A percentile compares a stretch with the other conserved stretches of the same genome.
phyloP scores from a whole-genome alignment of 2,329 filamentous ascomycete species.

The Aspergillus sp. region DNA sequence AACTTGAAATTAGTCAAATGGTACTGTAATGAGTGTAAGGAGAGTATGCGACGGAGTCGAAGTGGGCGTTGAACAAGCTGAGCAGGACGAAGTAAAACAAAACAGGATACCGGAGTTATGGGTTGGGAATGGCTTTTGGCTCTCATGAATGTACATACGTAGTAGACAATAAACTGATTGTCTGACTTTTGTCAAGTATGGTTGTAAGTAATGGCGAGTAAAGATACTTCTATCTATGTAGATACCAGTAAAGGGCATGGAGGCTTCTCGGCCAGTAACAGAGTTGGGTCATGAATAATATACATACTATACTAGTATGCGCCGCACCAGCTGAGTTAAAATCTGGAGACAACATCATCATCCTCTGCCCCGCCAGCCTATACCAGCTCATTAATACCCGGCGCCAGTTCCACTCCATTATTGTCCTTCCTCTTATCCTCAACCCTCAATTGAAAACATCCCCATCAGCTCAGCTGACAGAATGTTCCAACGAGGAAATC shows the following conservation, averaged over 20 bases:
- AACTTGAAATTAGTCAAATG: conserved; percentile 65
- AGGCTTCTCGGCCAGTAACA: no score
- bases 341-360: no score
- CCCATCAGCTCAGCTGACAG: background rate
- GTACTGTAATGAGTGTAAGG: conserved; percentile 80
- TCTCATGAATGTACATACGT: background rate
- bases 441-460: background rate
- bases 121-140: background rate
- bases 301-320: no score
- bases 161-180: background rate
- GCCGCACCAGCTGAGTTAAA: no score
- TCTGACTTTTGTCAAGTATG: background rate
- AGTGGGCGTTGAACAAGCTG: conserved; percentile 36
- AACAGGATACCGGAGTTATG: background rate
- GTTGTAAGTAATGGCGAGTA: no score
- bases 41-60: conserved; percentile 59
- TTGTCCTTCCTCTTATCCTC: background rate
- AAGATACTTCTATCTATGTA: no score
- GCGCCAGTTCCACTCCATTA: no score
- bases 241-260: no score
- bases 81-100: background rate
- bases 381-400: no score
- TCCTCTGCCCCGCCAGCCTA: no score
- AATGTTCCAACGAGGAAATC: background rate
- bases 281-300: no score